A percentile compares a stretch with the other conserved stretches of the same genome.
Conservation (phyloP, 768 basidiomycete genomes). For the Udeniomyces megalosporus region DNA sequence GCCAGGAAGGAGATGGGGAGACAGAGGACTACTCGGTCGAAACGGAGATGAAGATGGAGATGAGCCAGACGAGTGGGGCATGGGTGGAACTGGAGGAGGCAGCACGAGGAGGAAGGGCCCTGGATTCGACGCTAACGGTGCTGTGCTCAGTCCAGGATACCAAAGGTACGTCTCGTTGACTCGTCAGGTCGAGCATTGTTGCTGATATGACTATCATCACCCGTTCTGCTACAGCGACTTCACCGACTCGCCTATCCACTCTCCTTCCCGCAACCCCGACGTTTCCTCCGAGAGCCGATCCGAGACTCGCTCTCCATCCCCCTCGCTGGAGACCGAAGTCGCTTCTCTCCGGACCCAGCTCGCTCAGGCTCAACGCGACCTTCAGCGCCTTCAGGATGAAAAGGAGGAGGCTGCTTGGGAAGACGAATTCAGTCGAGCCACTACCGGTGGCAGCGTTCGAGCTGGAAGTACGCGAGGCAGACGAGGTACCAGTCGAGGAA, state of each 20-base stretch:
- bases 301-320: too few species aligned
- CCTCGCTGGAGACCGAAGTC: conserved; percentile 19
- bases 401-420: conserved; percentile 8
- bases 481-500: conserved; percentile 12
- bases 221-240: conserved; percentile 28
- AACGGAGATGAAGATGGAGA: conserved; percentile 27
- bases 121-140: conserved; percentile 27
- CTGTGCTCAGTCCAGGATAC: conserved; percentile 23
- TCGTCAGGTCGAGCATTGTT: too few species aligned
- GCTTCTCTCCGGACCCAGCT: conserved; percentile 23
- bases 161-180: neutral
- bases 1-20: conserved; percentile 9
- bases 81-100: conserved; percentile 25
- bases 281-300: conserved; percentile 1
- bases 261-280: conserved; percentile 18
- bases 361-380: conserved; percentile 23
- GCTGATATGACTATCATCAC: too few species aligned
- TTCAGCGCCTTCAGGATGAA: conserved; percentile 20
- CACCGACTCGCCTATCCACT: conserved; percentile 22
- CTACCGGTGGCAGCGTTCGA: conserved; percentile 10
- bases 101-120: conserved; percentile 25
- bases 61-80: conserved; percentile 29
- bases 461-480: conserved; percentile 17
- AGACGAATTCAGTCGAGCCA: neutral
- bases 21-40: neutral